phyloP scores from a whole-genome alignment of 805 yeast species.

The Kuraishia cidri region DNA sequence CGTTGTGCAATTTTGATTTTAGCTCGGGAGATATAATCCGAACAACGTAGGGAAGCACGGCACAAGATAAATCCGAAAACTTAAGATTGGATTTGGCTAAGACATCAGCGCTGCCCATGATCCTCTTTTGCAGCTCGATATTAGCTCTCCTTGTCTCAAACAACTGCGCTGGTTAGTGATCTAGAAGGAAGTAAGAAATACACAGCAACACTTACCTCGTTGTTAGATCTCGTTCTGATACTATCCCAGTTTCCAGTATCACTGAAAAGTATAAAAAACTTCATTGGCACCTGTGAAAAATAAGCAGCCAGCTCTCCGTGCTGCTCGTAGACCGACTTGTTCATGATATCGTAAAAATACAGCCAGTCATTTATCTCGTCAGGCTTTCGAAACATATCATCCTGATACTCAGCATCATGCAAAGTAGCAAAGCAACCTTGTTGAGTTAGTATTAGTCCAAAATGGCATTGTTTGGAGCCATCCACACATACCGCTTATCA shows the following conservation, averaged over 20 bases:
- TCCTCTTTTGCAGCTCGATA: constrained; percentile 19
- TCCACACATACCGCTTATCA: constrained; percentile 26
- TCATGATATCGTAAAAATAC: constrained; percentile 55
- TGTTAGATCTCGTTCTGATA: constrained; percentile 5
- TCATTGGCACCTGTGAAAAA: constrained; percentile 45
- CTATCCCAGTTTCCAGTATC: constrained; percentile 34
- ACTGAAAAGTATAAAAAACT: constrained; percentile 55
- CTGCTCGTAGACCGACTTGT: constrained; percentile 24
- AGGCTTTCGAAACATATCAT: constrained; percentile 53
- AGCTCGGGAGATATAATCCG: constrained; percentile 17
- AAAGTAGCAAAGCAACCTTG: constrained; percentile 63
- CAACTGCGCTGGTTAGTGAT: constrained; percentile 24
- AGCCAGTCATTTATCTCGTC: constrained; percentile 67
- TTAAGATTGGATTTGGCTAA: constrained; percentile 19
- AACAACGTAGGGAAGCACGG: constrained; percentile 26
- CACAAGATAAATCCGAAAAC: constrained; percentile 10
- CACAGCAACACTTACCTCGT: constrained; percentile 7
- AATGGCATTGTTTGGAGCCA: no score
- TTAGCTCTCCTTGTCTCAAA: constrained; percentile 26
- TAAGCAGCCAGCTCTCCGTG: constrained; percentile 44
- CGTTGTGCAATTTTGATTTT: constrained; percentile 6
- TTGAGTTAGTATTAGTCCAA: background rate
- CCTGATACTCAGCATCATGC: constrained; percentile 54
- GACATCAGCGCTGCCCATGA: constrained; percentile 21
- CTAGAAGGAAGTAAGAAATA: constrained; percentile 8